phyloP scores from a whole-genome alignment of 345 rosid species.

The Pugionium dolabratum region DNA sequence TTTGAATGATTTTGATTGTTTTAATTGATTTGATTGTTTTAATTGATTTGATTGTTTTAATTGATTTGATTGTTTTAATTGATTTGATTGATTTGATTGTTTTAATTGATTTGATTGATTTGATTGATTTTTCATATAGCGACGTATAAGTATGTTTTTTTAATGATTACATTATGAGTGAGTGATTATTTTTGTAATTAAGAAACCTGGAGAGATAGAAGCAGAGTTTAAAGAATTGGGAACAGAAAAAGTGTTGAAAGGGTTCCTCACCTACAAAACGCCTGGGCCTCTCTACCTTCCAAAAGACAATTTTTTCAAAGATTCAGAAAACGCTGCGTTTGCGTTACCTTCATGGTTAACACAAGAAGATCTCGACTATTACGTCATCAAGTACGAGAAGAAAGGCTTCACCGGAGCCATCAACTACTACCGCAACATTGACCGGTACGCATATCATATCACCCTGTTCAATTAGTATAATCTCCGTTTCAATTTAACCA shows the following conservation, averaged over 20 bases:
- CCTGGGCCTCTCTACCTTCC: conserved; percentile 59
- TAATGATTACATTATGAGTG: too few species aligned
- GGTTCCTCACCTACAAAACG: conserved; percentile 46
- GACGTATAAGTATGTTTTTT: neutral
- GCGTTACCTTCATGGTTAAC: conserved; percentile 71
- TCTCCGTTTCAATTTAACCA: neutral
- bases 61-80: too few species aligned
- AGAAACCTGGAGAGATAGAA: conserved; percentile 74
- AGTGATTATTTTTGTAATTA: conserved; percentile 1
- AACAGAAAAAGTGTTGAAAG: conserved; percentile 49
- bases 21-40: too few species aligned
- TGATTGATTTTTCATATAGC: neutral
- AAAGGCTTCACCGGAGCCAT: conserved; percentile 76
- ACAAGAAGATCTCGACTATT: conserved; percentile 56
- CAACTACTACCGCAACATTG: conserved; percentile 73
- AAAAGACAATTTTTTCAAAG: conserved; percentile 52
- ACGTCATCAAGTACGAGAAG: conserved; percentile 48
- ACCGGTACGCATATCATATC: conserved; percentile 44
- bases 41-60: too few species aligned
- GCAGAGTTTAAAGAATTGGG: conserved; percentile 56
- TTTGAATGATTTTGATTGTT: neutral
- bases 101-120: neutral
- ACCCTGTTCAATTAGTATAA: neutral
- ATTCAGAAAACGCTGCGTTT: conserved; percentile 29
- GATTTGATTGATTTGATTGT: too few species aligned